Conservation (phyloP, 1,284 basidiomycete species). For the Golubevia pallescens region DNA sequence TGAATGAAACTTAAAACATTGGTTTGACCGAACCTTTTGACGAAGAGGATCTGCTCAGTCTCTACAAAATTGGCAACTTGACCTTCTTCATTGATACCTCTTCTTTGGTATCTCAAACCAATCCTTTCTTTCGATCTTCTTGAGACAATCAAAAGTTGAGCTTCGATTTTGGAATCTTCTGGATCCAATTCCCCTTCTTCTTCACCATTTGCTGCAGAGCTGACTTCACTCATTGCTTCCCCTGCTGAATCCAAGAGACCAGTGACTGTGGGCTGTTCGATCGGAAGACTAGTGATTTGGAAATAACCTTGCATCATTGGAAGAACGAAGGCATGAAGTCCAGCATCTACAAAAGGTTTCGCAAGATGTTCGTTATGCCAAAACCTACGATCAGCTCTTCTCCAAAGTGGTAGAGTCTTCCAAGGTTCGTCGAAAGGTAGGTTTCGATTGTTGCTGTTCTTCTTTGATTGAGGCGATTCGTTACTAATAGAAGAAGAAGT, state of each 20-base stretch:
- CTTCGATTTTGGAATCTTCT: not conserved
- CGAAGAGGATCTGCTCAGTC: slow-evolving; percentile 74
- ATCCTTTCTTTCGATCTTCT: slow-evolving; percentile 68
- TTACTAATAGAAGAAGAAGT: slow-evolving; percentile 31
- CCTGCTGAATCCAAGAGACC: not conserved
- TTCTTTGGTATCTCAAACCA: slow-evolving; percentile 69
- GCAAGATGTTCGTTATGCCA: slow-evolving; percentile 88
- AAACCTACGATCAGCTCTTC: slow-evolving; percentile 79
- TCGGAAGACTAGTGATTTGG: slow-evolving; percentile 66
- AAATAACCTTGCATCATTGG: slow-evolving; percentile 90
- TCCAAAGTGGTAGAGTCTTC: slow-evolving; percentile 78
- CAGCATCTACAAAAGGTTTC: slow-evolving; percentile 68
- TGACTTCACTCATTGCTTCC: too few species aligned
- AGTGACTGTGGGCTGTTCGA: slow-evolving; percentile 20
- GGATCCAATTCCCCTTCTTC: not conserved
- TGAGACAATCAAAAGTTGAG: slow-evolving; percentile 66
- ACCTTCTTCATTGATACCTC: slow-evolving; percentile 68
- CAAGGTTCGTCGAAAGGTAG: slow-evolving; percentile 72
- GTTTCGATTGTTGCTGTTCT: slow-evolving; percentile 15
- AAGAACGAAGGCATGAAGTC: slow-evolving; percentile 78
- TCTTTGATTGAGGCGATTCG: not conserved
- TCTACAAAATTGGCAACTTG: slow-evolving; percentile 70
- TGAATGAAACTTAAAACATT: slow-evolving; percentile 79
- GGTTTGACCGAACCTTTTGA: slow-evolving; percentile 49
- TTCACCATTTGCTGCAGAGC: not conserved